Evolutionary conservation across 2,329 filamentous ascomycete genomes (phyloP), one percentile per base, ranked within the genome.

Genomic region (Dichotomopilus funicola): DNA sequence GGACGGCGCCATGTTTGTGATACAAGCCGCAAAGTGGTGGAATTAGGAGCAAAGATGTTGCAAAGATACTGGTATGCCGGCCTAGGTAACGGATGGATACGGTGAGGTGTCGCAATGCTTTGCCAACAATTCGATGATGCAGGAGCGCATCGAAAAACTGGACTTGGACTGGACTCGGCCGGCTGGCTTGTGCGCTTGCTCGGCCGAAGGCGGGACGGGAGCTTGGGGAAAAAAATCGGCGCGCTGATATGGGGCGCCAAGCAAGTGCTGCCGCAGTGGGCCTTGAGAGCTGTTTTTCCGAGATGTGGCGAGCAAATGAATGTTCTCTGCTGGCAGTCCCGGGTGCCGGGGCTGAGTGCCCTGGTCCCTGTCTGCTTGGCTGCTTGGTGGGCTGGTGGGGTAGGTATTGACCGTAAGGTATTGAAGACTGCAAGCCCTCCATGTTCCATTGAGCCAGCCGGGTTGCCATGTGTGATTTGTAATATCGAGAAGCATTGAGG

Each of bases 1-100:
- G 62, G 77, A 72, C 69, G 71, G 67, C 51, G 70, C 69, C 65
- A 66, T 66, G 59, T 40, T 33, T 64, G 75, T 42, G 40, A 35
- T 41, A 36, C 53, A 61, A 61, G 61, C 61, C 57, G 56, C 59
- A 55, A 57, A 64, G 65, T 44, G 34, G 59, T 59, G 56, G 49
- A 40, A 56, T n/a, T 19, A 54, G 40, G 44, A 40, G 48, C 49
- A 46, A 40, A 49, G 51, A 46, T 27, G 19, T 27, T 27, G 48
- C 51, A 41, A 41, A 31, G 57, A 6, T 33, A 35, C 35, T 10
- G 36, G 31, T 54, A 27, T 6, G 44, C 42, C 55, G 47, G 45
- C 42, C 50, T 53, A 55, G 43, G 41, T 34, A 44, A 36, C 37
- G 34, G 8, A 19, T 37, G 49, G 38, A 4, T 50, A 27, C 19